Conservation (phyloP, 2,329 filamentous ascomycete genomes). For the Colletotrichum theobromicola region DNA sequence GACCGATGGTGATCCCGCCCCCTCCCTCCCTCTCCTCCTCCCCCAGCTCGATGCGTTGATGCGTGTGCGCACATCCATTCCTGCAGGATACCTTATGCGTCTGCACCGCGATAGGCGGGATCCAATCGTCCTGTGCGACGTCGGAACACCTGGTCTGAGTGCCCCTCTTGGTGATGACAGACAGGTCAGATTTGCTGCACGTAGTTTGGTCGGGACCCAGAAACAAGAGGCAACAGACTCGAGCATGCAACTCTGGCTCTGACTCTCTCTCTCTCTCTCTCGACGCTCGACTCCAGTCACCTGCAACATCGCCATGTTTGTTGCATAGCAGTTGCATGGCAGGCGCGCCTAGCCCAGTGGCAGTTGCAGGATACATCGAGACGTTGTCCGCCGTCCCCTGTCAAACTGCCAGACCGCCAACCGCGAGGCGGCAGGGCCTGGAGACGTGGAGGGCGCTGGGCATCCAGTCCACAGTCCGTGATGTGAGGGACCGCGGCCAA, state of each 20-base stretch:
- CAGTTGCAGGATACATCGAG: not conserved
- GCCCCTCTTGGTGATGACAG: constrained; percentile 18
- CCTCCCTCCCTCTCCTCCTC: not conserved
- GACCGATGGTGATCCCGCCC: not conserved
- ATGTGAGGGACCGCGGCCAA: not conserved
- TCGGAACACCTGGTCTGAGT: constrained; percentile 21
- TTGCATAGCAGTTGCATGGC: not conserved
- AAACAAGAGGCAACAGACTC: not conserved
- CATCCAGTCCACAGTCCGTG: not conserved
- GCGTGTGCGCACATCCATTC: constrained; percentile 6
- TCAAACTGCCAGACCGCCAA: not conserved
- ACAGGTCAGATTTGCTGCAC: constrained; percentile 3
- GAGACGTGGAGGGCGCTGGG: not conserved
- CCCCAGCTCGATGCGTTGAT: constrained; percentile 2
- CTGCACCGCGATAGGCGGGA: constrained; percentile 19
- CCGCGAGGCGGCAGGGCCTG: not conserved
- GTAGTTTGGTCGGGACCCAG: not conserved
- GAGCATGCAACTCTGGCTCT: not conserved
- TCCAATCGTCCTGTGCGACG: constrained; percentile 18
- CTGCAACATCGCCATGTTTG: not conserved
- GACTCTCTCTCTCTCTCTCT: not conserved
- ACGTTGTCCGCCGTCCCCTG: not conserved
- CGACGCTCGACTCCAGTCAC: not conserved
- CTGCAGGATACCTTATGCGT: constrained; percentile 15
- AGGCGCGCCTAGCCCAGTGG: not conserved